These are phyloP conservation scores for Aspergillus sp. DNA, from an alignment of 2,329 filamentous ascomycete species.

Conservation along the genomic window DNA sequence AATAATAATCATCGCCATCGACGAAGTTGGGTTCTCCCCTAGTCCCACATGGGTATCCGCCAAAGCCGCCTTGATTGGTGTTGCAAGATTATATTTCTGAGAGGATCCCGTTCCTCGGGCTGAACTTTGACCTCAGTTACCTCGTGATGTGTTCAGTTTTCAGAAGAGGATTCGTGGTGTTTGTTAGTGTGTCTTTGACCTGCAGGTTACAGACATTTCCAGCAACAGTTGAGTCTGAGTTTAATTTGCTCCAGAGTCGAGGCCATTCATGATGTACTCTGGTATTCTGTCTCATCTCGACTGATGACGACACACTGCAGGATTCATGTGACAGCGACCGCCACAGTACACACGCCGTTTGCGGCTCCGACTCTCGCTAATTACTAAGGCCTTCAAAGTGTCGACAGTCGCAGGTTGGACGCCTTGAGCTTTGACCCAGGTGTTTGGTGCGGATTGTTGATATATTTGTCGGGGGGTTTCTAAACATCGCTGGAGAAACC, in stretches of 20 bases:
- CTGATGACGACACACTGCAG: slow-evolving; percentile 15
- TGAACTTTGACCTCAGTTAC: background rate
- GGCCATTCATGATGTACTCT: too few relatives aligned
- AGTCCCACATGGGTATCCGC: slow-evolving; percentile 23
- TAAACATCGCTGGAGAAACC: too few relatives aligned
- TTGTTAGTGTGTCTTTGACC: background rate
- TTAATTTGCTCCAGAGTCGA: too few relatives aligned
- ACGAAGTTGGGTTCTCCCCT: background rate
- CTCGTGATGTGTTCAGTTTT: slow-evolving; percentile 13
- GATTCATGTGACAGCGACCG: background rate
- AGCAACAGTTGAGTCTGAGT: background rate
- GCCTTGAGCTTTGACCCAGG: too few relatives aligned
- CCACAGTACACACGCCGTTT: too few relatives aligned
- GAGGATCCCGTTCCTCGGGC: background rate
- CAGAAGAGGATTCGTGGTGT: background rate
- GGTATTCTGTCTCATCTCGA: background rate
- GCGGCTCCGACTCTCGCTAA: slow-evolving; percentile 18
- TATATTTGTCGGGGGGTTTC: too few relatives aligned
- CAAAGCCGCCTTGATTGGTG: slow-evolving; percentile 14
- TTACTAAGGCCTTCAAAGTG: slow-evolving; percentile 1
- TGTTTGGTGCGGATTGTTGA: too few relatives aligned
- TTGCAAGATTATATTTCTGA: background rate
- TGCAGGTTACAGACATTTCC: background rate
- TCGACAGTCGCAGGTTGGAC: background rate
- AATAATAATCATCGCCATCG: background rate